Evolutionary conservation across 2,329 filamentous ascomycete species (phyloP).

Genomic region (Fusarium cicatricum): DNA sequence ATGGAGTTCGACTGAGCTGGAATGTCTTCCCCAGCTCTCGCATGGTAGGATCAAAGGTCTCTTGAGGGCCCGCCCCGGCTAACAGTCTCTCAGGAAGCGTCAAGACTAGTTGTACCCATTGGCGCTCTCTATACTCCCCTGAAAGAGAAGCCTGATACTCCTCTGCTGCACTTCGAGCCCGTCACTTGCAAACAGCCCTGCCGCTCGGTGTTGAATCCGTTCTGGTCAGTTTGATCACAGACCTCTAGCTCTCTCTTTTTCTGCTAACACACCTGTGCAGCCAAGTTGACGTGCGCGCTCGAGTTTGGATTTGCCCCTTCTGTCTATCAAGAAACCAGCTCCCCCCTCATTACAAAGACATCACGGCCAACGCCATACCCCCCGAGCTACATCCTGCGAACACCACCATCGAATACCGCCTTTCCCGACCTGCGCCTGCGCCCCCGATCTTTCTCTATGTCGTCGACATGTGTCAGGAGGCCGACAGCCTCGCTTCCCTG

Average conservation of each 20-base stretch:
- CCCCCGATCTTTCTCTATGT: conserved; percentile 89
- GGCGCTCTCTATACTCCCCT: conserved; percentile 94
- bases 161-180: conserved; percentile 92
- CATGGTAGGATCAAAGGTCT: conserved; percentile 71
- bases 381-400: conserved; percentile 83
- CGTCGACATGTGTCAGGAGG: conserved; percentile 88
- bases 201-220: conserved; percentile 94
- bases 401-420: conserved; percentile 89
- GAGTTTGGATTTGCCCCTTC: conserved; percentile 90
- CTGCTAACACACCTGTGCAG: conserved; percentile 53
- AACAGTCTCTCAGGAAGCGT: conserved; percentile 75
- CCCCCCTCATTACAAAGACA: conserved; percentile 89
- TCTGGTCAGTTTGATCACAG: conserved; percentile 73
- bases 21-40: conserved; percentile 98
- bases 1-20: conserved; percentile 97
- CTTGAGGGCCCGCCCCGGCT: conserved; percentile 1
- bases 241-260: no score
- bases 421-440: conserved; percentile 82
- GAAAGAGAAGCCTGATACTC: conserved; percentile 92
- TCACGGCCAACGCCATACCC: conserved; percentile 82
- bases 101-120: conserved; percentile 92
- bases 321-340: conserved; percentile 85
- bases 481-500: conserved; percentile 81
- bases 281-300: conserved; percentile 83
- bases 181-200: conserved; percentile 97